phyloP scores from a whole-genome alignment of 2,329 filamentous ascomycete species.

The Apiospora arundinis region DNA sequence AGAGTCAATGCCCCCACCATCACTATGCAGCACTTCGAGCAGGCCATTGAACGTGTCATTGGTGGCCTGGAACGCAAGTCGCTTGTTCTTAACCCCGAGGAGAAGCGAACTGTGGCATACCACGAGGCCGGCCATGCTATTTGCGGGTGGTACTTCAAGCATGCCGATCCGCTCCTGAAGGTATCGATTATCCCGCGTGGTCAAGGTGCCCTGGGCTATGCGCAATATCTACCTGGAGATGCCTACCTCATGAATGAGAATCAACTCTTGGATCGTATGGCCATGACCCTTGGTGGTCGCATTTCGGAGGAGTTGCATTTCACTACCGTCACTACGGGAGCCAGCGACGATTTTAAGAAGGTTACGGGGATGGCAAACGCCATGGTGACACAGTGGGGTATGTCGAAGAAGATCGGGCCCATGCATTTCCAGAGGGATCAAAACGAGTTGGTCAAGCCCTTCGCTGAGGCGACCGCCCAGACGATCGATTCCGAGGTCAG shows the following conservation, averaged over 20 bases:
- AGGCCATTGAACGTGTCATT: slow-evolving; percentile 96
- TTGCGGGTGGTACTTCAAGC: slow-evolving; percentile 97
- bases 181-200: slow-evolving; percentile 98
- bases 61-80: slow-evolving; percentile 98
- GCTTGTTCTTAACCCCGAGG: slow-evolving; percentile 86
- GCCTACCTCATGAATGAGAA: slow-evolving; percentile 95
- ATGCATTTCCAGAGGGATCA: slow-evolving; percentile 88
- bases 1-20: slow-evolving; percentile 81
- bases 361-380: slow-evolving; percentile 93
- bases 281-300: slow-evolving; percentile 96
- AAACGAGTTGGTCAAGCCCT: slow-evolving; percentile 89
- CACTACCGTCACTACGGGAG: slow-evolving; percentile 92
- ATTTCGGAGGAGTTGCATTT: slow-evolving; percentile 97
- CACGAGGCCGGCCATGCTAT: slow-evolving; percentile 98
- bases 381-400: slow-evolving; percentile 99
- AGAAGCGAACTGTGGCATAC: slow-evolving; percentile 96
- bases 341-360: slow-evolving; percentile 97
- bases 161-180: slow-evolving; percentile 96
- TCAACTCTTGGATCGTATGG: slow-evolving; percentile 99
- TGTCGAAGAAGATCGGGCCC: slow-evolving; percentile 93
- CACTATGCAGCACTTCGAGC: slow-evolving; percentile 90
- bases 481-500: slow-evolving; percentile 92
- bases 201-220: slow-evolving; percentile 91
- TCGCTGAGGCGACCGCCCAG: slow-evolving; percentile 91
- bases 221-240: slow-evolving; percentile 95